A percentile compares a stretch with the other conserved stretches of the same genome.
Conservation (phyloP, 768 basidiomycete genomes). For the Rhizopogon vesiculosus region DNA sequence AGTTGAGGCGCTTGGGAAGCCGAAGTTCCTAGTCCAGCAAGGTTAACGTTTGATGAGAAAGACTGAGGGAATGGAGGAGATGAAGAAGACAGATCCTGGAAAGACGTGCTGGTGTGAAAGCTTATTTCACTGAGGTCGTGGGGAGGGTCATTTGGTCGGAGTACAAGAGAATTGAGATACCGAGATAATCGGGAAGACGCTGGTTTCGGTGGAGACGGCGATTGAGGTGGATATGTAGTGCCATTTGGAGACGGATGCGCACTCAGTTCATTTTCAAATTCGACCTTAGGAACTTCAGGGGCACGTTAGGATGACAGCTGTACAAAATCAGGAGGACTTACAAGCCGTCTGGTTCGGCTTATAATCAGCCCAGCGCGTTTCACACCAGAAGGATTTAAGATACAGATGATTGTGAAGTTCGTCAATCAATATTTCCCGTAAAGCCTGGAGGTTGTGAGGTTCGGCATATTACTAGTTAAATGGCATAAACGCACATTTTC, state of each 20-base stretch:
- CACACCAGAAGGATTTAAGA: slow-evolving; percentile 95
- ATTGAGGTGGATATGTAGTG: slow-evolving; percentile 22
- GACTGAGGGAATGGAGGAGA: slow-evolving; percentile 16
- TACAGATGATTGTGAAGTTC: slow-evolving; percentile 97
- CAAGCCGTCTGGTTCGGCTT: slow-evolving; percentile 71
- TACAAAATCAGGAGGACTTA: slow-evolving; percentile 36
- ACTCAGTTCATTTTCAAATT: slow-evolving; percentile 50
- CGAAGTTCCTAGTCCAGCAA: slow-evolving; percentile 13
- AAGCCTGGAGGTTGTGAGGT: slow-evolving; percentile 47
- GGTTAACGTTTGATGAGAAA: slow-evolving; percentile 16
- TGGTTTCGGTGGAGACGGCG: slow-evolving; percentile 33
- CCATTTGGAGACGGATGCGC: slow-evolving; percentile 17
- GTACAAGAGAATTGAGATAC: slow-evolving; percentile 59
- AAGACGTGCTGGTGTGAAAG: slow-evolving; percentile 15
- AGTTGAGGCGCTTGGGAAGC: slow-evolving; percentile 19
- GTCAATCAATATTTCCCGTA: slow-evolving; percentile 90
- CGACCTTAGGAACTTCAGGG: slow-evolving; percentile 56
- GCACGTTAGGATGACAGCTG: slow-evolving; percentile 1
- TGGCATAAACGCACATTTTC: slow-evolving; percentile 60
- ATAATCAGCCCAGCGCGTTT: slow-evolving; percentile 87
- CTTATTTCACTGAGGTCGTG: slow-evolving; percentile 51
- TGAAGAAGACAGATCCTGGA: slow-evolving; percentile 16
- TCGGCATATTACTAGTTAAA: background rate
- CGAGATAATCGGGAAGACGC: slow-evolving; percentile 50
- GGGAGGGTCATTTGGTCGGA: slow-evolving; percentile 77